These are phyloP conservation scores for Curvularia eragrostidis DNA, from an alignment of 2,329 filamentous ascomycete genomes.

Conservation along the genomic window DNA sequence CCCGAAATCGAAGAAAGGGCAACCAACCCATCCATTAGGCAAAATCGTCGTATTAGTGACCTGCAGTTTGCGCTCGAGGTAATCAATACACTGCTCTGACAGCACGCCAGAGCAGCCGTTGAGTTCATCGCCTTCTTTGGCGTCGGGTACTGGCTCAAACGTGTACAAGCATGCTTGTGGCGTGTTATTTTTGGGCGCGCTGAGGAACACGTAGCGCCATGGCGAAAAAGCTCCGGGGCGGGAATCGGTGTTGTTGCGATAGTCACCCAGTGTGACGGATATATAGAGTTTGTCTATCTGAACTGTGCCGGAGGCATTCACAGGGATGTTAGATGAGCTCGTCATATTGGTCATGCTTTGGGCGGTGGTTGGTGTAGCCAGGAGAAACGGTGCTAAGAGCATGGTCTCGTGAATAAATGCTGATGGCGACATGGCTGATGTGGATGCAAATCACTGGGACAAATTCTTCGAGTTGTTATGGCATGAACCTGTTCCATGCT, in stretches of 20 bases:
- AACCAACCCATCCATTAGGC: not conserved
- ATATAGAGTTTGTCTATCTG: not conserved
- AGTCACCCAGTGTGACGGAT: conserved; percentile 4
- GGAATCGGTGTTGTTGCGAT: not conserved
- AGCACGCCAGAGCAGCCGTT: not conserved
- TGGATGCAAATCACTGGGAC: not conserved
- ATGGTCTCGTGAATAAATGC: not conserved
- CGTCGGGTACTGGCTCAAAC: not conserved
- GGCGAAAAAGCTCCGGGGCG: not conserved
- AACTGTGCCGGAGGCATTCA: not conserved
- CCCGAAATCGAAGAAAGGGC: not conserved
- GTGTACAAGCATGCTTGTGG: not conserved
- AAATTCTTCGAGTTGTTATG: not conserved
- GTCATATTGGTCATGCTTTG: not conserved
- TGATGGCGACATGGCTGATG: not conserved
- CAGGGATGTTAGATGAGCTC: not conserved
- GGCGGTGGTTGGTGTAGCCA: not conserved
- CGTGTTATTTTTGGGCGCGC: not conserved
- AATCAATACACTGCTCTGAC: not conserved
- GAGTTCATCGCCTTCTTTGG: not conserved
- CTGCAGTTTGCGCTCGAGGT: not conserved
- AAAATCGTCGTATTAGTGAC: not conserved
- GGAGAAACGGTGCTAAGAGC: not conserved
- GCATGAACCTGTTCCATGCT: not conserved
- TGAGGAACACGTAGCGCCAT: not conserved